Evolutionary conservation across 2,329 filamentous ascomycete genomes (phyloP).

Genomic region (Cladophialophora yegresii): DNA sequence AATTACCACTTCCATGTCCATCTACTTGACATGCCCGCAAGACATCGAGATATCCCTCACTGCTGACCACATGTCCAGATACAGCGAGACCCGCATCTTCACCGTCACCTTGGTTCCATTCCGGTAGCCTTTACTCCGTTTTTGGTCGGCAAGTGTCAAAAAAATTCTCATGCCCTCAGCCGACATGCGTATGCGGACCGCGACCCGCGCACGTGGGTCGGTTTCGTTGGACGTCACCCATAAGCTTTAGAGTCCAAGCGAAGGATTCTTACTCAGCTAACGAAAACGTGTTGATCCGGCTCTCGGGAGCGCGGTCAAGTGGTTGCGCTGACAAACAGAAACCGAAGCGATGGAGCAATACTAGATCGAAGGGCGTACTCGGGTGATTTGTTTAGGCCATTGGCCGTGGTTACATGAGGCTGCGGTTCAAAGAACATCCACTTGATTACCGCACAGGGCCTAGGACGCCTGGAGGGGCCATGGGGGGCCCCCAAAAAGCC

Average conservation of each 20-base stretch:
- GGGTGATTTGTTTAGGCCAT: not conserved
- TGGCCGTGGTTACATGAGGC: not conserved
- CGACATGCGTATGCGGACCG: not conserved
- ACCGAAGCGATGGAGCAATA: constrained; percentile 1
- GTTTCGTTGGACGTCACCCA: not conserved
- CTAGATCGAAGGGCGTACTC: constrained; percentile 12
- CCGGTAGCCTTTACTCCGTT: not conserved
- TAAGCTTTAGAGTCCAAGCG: not conserved
- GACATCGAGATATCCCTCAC: not conserved
- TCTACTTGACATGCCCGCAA: constrained; percentile 2
- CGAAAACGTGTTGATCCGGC: constrained; percentile 6
- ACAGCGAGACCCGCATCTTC: not conserved
- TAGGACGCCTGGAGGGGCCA: constrained; percentile 5
- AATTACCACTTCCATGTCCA: constrained; percentile 4
- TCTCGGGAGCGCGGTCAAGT: not conserved
- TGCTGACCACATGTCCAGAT: not conserved
- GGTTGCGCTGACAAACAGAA: constrained; percentile 22
- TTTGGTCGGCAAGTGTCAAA: not conserved
- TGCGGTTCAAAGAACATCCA: constrained; percentile 2
- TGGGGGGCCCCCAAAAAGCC: not conserved
- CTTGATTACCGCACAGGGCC: constrained; percentile 7
- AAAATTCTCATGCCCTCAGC: not conserved
- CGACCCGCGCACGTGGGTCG: constrained; percentile 10
- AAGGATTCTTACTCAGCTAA: not conserved
- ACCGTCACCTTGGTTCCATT: not conserved